phyloP scores from a whole-genome alignment of 306 rosid genomes.

The Lathyrus tuberosus region DNA sequence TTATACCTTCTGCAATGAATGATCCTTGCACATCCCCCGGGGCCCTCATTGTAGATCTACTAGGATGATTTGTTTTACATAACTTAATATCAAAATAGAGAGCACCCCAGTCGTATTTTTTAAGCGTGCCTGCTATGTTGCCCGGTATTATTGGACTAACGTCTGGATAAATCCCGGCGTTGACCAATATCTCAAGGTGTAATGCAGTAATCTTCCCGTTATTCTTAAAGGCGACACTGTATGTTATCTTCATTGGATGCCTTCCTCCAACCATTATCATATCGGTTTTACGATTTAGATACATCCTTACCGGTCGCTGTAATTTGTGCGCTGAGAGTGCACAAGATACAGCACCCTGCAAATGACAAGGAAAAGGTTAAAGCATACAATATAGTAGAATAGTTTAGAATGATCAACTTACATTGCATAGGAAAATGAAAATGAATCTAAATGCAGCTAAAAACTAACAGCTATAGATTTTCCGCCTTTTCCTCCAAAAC shows the following conservation, averaged over 20 bases:
- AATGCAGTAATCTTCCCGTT: constrained; percentile 81
- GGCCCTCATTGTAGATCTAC: constrained; percentile 84
- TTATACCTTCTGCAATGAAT: constrained; percentile 77
- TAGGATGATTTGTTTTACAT: constrained; percentile 74
- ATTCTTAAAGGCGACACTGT: constrained; percentile 50
- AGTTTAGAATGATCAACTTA: too few species aligned
- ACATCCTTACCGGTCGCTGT: constrained; percentile 66
- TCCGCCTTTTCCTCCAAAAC: constrained; percentile 76
- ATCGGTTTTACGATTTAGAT: constrained; percentile 77
- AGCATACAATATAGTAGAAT: too few species aligned
- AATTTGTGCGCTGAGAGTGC: constrained; percentile 39
- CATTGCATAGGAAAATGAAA: too few species aligned
- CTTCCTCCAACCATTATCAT: constrained; percentile 88
- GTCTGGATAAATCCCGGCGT: constrained; percentile 68
- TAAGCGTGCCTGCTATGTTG: constrained; percentile 51
- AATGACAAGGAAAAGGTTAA: background rate
- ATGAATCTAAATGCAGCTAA: background rate
- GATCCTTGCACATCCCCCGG: constrained; percentile 89
- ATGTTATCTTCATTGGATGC: too few species aligned
- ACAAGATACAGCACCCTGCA: constrained; percentile 73
- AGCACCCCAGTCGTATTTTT: constrained; percentile 90
- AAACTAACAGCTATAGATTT: constrained; percentile 64
- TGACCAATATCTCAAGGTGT: constrained; percentile 65
- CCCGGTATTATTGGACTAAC: constrained; percentile 58
- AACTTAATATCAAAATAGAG: constrained; percentile 73